Evolutionary conservation across 345 rosid species (phyloP), one percentile per base, ranked within the genome.

Genomic region (Adansonia digitata): DNA sequence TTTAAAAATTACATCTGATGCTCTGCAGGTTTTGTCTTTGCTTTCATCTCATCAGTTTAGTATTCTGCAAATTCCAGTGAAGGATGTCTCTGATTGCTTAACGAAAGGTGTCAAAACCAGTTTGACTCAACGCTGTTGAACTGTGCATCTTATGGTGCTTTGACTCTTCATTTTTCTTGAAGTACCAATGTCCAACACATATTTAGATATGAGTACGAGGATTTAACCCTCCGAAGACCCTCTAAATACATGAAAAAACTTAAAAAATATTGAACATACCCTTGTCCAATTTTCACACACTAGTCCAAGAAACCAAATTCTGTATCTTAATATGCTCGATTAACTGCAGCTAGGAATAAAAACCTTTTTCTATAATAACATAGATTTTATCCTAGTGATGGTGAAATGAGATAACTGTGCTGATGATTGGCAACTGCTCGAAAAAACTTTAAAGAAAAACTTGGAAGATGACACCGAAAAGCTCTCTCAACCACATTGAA

Each of bases 11-110:
- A 51, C 74, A 52, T 26, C 75, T 73, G 24, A 66, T 69, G 55
- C 1, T 53, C n/a, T n/a, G 37, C 89, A 95, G 99, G 93, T 93
- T 68, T 72, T 18, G 34, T 77, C 84, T 56, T 74, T 80, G 69
- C 96, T 91, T 39, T 84, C 89, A 52, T 83, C 88, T 82, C 91
- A 75, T 53, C 86, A 84, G 67, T 93, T 88, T 51, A 80, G 80
- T 68, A 79, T 93, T 75, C 51, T 29, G 63, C 39, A 59, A 59
- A 88, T 95, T 51, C 96, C 94, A 48, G 85, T 93, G 80, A 86
- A 74, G 83, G 86, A 86, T 76, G 84, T 76, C 73, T 80, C 93
- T 68, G 85, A 78, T 78, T 78, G 88, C 77, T 76, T 62, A 52
- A 81, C 92, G 35, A 81, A 82, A 78, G 98, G 99, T 95, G 79